Percentiles rank a stretch among this genome's conserved stretches.
These are phyloP conservation scores for Curvularia spicifera DNA, from an alignment of 2,329 filamentous ascomycete genomes.

Conservation along the genomic window DNA sequence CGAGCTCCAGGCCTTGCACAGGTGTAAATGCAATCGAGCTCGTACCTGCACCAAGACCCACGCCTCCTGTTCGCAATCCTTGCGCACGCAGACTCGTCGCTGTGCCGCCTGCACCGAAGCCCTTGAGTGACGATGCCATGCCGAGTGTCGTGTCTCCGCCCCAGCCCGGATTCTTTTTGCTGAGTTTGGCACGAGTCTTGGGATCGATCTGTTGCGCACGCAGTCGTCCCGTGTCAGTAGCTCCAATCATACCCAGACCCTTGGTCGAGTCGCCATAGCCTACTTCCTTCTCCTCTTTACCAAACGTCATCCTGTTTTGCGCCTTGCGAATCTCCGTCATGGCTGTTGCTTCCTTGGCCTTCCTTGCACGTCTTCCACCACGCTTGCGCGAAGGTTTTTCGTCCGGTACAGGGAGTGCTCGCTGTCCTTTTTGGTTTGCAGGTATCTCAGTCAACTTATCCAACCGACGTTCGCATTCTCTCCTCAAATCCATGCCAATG, in stretches of 20 bases:
- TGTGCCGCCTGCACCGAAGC: conserved; percentile 72
- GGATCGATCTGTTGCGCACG: conserved; percentile 89
- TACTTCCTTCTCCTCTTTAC: conserved; percentile 92
- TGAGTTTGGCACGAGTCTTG: conserved; percentile 89
- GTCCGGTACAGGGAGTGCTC: conserved; percentile 85
- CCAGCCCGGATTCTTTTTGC: conserved; percentile 96
- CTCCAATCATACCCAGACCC: conserved; percentile 94
- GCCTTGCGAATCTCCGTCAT: conserved; percentile 97
- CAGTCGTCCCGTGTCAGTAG: conserved; percentile 85
- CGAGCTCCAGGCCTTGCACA: conserved; percentile 91
- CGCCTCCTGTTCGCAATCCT: conserved; percentile 80
- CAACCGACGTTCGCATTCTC: conserved; percentile 81
- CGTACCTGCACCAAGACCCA: conserved; percentile 75
- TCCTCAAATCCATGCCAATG: conserved; percentile 79
- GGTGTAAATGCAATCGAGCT: conserved; percentile 92
- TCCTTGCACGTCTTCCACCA: conserved; percentile 85
- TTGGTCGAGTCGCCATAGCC: conserved; percentile 89
- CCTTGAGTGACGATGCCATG: conserved; percentile 72
- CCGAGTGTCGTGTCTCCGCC: conserved; percentile 68
- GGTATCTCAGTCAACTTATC: conserved; percentile 93
- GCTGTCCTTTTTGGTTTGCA: conserved; percentile 80
- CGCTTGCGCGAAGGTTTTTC: conserved; percentile 94
- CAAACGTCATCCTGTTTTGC: conserved; percentile 94
- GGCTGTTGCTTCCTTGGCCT: conserved; percentile 94
- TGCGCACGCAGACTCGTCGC: conserved; percentile 75